These are phyloP conservation scores for Backusella morwellensis DNA, from an alignment of 192 early-diverging fungal genomes.

Conservation along the genomic window DNA sequence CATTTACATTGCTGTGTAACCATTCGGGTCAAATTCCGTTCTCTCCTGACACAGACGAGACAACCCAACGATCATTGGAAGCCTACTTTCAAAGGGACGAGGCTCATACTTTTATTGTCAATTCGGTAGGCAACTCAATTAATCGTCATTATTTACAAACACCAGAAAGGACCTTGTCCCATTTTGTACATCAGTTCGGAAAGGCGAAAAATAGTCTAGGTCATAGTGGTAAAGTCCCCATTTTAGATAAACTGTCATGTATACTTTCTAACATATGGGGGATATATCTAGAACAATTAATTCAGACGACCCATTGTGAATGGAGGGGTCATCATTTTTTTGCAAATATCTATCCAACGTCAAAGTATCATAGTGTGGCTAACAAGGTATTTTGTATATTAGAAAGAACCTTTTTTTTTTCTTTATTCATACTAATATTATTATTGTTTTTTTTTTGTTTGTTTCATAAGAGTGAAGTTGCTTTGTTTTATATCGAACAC, in stretches of 20 bases:
- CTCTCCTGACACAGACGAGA: conserved; percentile 12
- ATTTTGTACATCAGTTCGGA: conserved; percentile 30
- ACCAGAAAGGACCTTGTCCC: background rate
- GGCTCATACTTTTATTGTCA: background rate
- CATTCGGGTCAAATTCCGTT: background rate
- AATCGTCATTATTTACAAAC: background rate
- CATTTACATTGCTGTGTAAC: conserved; percentile 23
- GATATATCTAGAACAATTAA: background rate
- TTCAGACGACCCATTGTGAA: conserved; percentile 3
- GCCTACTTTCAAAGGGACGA: conserved; percentile 8
- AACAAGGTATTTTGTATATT: conserved; percentile 17
- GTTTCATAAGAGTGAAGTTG: background rate
- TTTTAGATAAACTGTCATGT: background rate
- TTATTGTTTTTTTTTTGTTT: no score
- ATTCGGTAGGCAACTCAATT: background rate
- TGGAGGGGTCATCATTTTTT: conserved; percentile 23
- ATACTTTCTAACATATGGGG: no score
- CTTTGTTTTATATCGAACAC: conserved; percentile 3
- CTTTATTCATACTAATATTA: background rate
- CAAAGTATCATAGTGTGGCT: conserved; percentile 7
- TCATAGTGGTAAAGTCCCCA: background rate
- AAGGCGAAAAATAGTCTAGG: conserved; percentile 9
- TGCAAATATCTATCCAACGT: conserved; percentile 7
- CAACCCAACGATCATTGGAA: conserved; percentile 12
- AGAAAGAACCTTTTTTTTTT: background rate